phyloP scores from a whole-genome alignment of 2,329 filamentous ascomycete genomes.

The Aspergillus costaricaensis region DNA sequence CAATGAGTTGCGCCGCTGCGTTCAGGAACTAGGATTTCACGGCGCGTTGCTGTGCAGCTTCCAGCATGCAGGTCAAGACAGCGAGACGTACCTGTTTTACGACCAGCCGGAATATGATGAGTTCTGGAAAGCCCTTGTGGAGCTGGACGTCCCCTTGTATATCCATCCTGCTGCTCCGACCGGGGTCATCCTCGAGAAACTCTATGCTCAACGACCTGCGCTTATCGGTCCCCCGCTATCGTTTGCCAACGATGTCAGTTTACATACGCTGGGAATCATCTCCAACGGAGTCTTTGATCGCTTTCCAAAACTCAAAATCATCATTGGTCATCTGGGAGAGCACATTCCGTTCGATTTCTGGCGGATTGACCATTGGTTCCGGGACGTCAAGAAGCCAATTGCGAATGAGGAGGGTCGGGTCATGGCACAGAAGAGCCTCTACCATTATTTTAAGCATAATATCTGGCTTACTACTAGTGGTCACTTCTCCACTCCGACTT shows the following conservation, averaged over 20 bases:
- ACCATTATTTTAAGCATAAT: too few relatives aligned
- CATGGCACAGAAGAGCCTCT: neutral
- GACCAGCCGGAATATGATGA: neutral
- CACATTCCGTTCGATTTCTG: constrained; percentile 49
- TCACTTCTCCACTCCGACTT: too few relatives aligned
- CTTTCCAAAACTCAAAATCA: constrained; percentile 44
- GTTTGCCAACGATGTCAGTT: constrained; percentile 29
- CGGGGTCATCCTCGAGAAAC: neutral
- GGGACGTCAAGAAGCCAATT: neutral
- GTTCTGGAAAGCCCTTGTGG: neutral
- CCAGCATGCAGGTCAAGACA: neutral
- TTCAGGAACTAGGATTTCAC: neutral
- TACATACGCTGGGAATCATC: constrained; percentile 54
- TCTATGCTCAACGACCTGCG: neutral
- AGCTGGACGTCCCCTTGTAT: neutral
- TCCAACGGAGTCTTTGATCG: constrained; percentile 50
- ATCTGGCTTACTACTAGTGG: too few relatives aligned
- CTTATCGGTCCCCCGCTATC: neutral
- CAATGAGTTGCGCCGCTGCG: neutral
- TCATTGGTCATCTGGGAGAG: constrained; percentile 48
- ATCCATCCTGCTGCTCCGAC: neutral
- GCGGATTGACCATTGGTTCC: constrained; percentile 29
- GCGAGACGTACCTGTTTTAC: neutral
- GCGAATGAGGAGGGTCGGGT: neutral
- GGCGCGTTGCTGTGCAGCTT: neutral